Base-by-base conservation (phyloP, 1,284 basidiomycete genomes). In the Chalciporus piperatoides region DNA sequence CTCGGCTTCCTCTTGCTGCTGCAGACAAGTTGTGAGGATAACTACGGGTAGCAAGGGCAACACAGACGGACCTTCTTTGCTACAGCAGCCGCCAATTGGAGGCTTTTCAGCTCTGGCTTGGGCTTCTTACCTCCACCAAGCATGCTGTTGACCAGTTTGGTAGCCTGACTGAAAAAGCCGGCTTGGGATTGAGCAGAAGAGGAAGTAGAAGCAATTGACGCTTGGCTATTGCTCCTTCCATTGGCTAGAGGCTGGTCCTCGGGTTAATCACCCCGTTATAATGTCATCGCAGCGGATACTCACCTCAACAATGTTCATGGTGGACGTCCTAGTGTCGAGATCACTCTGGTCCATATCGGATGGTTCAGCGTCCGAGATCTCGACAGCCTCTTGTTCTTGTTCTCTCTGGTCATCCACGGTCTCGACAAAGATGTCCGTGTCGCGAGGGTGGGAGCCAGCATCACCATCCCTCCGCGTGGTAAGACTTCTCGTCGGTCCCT, bases 1-100 rank as follows among this genome's bases (percentile, higher is more conserved):
- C 55, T 91, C 89, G 32, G 78, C 77, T 59, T 90, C 88, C 54
- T 87, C 88, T 74, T 93, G 87, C 76, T 94, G 90, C 91, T 95
- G 39, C 41, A 41, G 14, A 8, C 3, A 36, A 24, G 19, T 24
- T 11, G 41, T 65, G n/a, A 59, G 52, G 10, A 44, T 37, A 21
- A 17, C 4, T 2, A 41, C 21, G 2, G 27, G 28, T 39, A 42
- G 3, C 24, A 41, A 33, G 23, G 21, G 9, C 38, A 50, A 24
- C 41, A 48, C 12, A 6, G 30, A 52, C 70, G 25, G 30, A 92
- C 92, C 84, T 87, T 92, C 73, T 90, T 92, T 2, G 89, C 90
- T 5, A 83, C 89, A 14, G 80, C 81, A 0, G 64, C 87, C 14
- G 92, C 91, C 52, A 85, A 78, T 61, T 92, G 87, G 17, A 94